Evolutionary conservation across 306 rosid genomes (phyloP).

Genomic region (Heteromeles arbutifolia): DNA sequence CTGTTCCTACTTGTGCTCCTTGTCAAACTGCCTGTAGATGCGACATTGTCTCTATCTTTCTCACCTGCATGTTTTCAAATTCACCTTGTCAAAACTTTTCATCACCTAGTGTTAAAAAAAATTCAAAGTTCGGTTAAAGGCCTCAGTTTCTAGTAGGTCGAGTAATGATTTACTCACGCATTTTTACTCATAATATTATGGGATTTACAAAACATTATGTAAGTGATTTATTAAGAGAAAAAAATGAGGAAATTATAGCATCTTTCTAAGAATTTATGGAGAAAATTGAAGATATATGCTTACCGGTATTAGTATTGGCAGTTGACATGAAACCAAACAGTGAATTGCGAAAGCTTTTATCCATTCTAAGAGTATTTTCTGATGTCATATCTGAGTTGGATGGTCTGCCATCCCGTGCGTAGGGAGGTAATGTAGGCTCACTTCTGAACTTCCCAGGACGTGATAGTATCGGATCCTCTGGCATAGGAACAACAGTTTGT

Average conservation of each 20-base stretch:
- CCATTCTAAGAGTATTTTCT: constrained; percentile 21
- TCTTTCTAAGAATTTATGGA: not conserved
- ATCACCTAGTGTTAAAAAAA: not conserved
- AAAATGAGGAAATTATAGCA: not conserved
- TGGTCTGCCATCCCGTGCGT: constrained; percentile 14
- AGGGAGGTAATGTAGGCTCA: constrained; percentile 22
- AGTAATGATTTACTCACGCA: not conserved
- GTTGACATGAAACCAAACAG: constrained; percentile 53
- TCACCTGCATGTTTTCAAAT: constrained; percentile 27
- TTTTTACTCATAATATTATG: not conserved
- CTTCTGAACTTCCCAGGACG: constrained; percentile 26
- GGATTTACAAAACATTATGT: not conserved
- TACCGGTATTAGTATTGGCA: constrained; percentile 35
- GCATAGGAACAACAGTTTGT: not conserved
- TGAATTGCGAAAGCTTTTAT: constrained; percentile 41
- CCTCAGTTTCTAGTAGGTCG: not conserved
- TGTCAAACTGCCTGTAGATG: not conserved
- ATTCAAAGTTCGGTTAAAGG: not conserved
- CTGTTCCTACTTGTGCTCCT: not conserved
- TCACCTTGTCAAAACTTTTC: not conserved
- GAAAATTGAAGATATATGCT: constrained; percentile 1
- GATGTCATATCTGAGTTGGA: not conserved
- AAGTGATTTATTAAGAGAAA: not conserved
- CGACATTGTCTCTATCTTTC: not conserved
- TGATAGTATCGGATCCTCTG: not conserved